These are phyloP conservation scores for Phytophthora hybrid DNA, from an alignment of 352 stramenopile species.

Conservation along the genomic window DNA sequence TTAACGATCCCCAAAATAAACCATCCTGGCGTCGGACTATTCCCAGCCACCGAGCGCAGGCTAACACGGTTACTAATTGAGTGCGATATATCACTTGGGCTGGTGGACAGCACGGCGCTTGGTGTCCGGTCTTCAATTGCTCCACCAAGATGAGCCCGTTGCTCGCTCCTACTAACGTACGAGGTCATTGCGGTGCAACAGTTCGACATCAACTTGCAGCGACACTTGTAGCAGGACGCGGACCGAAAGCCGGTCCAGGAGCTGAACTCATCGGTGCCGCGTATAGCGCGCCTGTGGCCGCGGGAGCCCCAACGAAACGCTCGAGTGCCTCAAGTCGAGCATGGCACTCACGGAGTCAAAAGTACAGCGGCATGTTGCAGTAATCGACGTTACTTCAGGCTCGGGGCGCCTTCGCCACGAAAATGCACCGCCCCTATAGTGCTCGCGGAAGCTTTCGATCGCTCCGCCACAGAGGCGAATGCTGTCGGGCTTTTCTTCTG, in stretches of 20 bases:
- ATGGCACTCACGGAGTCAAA: conserved; percentile 30
- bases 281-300: conserved; percentile 12
- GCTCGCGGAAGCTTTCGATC: conserved; percentile 17
- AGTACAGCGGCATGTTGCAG: conserved; percentile 37
- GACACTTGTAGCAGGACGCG: conserved; percentile 16
- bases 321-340: conserved; percentile 24
- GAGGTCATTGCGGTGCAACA: conserved; percentile 14
- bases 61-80: conserved; percentile 34
- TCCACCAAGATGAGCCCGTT: conserved; percentile 27
- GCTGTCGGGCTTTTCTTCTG: conserved; percentile 31
- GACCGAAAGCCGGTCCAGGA: conserved; percentile 16
- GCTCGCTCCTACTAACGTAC: background rate
- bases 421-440: conserved; percentile 40
- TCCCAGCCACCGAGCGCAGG: conserved; percentile 2
- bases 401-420: conserved; percentile 23
- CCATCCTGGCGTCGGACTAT: conserved; percentile 15
- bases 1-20: too few species aligned
- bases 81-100: conserved; percentile 28
- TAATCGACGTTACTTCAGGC: conserved; percentile 42
- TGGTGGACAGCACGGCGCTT: conserved; percentile 4
- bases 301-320: conserved; percentile 22
- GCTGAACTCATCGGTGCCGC: conserved; percentile 27
- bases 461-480: conserved; percentile 26
- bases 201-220: conserved; percentile 4
- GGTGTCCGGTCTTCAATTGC: conserved; percentile 10